Evolutionary conservation across 2,329 filamentous ascomycete genomes (phyloP), one percentile per base, ranked within the genome.

Genomic region (Colletotrichum agaves): DNA sequence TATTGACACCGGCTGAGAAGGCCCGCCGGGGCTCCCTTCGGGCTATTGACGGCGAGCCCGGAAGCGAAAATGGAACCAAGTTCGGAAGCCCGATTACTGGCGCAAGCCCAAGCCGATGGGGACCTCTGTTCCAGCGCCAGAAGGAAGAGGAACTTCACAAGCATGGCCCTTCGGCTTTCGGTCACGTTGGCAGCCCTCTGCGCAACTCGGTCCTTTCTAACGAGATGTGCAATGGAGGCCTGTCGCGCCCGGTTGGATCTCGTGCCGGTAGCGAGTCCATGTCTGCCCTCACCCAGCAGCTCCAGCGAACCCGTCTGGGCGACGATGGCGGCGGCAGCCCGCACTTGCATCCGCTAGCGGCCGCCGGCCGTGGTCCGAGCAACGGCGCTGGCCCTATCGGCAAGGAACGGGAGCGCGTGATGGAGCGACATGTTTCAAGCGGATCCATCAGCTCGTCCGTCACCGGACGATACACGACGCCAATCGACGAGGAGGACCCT

Each of bases 1-100:
- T 91, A 13, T 78, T 91, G 71, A 91, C 89, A 3, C 88, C 89
- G 1, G 87, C 88, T 13, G 89, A 91, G 74, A 90, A 91, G 76
- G 89, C 88, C 11, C 83, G 89, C 11, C 81, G 89, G 55, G 88
- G 88, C 12, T 91, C 89, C 2, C 79, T 86, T 69, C 83, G 85
- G 57, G 84, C 81, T 59, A 75, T 76, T n/a, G 87, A 88, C n/a
- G 84, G 85, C 41, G 85, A 88, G 31, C 78, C 74, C 10, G 78
- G 78, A 39, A 76, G 82, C 67, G 81, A 84, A 6, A 81, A 83
- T 27, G 74, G 83, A 12, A 83, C 82, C 65, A 90, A 90, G 72
- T 89, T 88, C 56, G 88, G 88, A 53, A 90, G 88, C 67, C 88
- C 87, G 1, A 81, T 85, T 35, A 76, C 78, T 68, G 86, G 84